These are phyloP conservation scores for Pichia terricola DNA, from an alignment of 1,139 yeast genomes.

Conservation along the genomic window DNA sequence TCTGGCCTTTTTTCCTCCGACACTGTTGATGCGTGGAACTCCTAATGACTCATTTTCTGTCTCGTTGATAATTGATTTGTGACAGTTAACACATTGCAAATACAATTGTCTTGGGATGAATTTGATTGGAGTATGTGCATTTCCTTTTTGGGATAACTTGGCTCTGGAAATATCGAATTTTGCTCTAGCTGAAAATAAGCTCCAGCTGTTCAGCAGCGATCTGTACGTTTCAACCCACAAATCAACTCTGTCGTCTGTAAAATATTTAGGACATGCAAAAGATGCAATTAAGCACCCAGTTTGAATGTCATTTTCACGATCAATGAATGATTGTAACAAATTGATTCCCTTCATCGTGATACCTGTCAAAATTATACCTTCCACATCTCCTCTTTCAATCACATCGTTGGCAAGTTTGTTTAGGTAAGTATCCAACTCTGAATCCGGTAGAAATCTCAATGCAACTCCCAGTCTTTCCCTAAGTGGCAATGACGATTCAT, in stretches of 20 bases:
- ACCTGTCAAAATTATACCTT: conserved; percentile 85
- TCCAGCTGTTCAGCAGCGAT: conserved; percentile 75
- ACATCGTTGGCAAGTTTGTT: conserved; percentile 64
- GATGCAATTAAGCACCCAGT: conserved; percentile 79
- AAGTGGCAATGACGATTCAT: conserved; percentile 79
- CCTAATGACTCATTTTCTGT: neutral
- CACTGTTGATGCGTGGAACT: too few relatives aligned
- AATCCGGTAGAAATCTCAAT: conserved; percentile 69
- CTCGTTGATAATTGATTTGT: conserved; percentile 40
- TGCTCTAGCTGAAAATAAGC: conserved; percentile 67
- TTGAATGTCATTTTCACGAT: conserved; percentile 85
- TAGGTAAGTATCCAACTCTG: conserved; percentile 60
- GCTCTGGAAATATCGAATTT: conserved; percentile 75
- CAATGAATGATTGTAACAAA: conserved; percentile 77
- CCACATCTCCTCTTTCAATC: conserved; percentile 71
- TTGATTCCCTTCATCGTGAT: conserved; percentile 68
- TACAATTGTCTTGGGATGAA: conserved; percentile 67
- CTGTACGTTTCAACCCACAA: conserved; percentile 76
- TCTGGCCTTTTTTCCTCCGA: conserved; percentile 4
- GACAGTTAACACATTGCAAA: conserved; percentile 75
- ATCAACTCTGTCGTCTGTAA: conserved; percentile 58
- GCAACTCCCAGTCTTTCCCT: conserved; percentile 89
- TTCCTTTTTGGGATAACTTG: conserved; percentile 45
- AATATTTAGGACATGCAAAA: conserved; percentile 77
- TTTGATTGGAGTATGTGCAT: conserved; percentile 39